These are phyloP conservation scores for Thielaviopsis ethacetica DNA, from an alignment of 2,329 filamentous ascomycete species.

Conservation along the genomic window DNA sequence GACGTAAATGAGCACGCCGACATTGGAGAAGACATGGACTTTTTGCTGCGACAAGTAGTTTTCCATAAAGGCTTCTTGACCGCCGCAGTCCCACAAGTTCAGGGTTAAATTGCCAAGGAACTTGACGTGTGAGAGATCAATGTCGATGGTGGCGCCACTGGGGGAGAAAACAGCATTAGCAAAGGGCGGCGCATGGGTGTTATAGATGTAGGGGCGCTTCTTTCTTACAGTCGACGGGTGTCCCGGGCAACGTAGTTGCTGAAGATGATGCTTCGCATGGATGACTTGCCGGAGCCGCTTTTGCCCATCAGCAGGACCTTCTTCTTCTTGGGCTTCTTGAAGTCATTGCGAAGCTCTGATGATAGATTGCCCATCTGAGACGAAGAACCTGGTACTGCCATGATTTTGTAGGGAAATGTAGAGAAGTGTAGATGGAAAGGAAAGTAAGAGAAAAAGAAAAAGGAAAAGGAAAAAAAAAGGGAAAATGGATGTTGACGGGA, in stretches of 20 bases:
- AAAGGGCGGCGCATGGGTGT: background rate
- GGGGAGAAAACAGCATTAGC: background rate
- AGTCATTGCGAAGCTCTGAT: conserved; percentile 22
- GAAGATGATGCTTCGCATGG: conserved; percentile 97
- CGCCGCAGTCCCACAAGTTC: conserved; percentile 97
- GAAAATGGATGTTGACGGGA: background rate
- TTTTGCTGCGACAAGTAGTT: conserved; percentile 94
- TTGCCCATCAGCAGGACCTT: conserved; percentile 87
- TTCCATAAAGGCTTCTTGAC: conserved; percentile 96
- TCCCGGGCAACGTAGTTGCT: conserved; percentile 97
- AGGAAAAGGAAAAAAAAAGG: background rate
- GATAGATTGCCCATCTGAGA: conserved; percentile 9
- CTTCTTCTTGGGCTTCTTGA: conserved; percentile 64
- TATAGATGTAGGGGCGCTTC: background rate
- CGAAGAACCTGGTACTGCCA: conserved; percentile 2
- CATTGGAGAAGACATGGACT: conserved; percentile 89
- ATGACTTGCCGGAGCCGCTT: conserved; percentile 92
- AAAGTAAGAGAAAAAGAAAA: background rate
- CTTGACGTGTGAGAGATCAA: conserved; percentile 95
- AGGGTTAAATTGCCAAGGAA: conserved; percentile 95
- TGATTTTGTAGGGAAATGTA: background rate
- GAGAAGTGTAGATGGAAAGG: too few species aligned
- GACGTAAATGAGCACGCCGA: conserved; percentile 95
- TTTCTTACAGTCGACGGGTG: conserved; percentile 58
- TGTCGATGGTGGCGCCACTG: conserved; percentile 86